These are phyloP conservation scores for Auricularia sp. DNA, from an alignment of 768 basidiomycete species.

Conservation along the genomic window DNA sequence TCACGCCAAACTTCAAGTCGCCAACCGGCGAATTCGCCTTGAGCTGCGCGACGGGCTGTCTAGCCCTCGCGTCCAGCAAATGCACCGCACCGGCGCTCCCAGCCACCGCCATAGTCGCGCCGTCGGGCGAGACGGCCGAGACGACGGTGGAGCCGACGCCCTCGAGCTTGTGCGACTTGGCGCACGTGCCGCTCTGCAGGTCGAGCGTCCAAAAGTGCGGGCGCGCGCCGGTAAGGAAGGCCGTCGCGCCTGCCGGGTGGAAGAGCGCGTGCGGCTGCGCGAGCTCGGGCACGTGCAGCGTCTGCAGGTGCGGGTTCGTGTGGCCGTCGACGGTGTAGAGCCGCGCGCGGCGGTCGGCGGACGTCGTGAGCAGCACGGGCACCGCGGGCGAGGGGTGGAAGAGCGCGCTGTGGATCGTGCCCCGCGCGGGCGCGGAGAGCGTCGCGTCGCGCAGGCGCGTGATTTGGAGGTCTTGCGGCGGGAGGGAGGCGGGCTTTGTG, in stretches of 20 bases:
- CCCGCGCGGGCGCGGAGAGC: conserved; percentile 53
- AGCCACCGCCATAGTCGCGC: conserved; percentile 59
- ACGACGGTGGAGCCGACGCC: conserved; percentile 13
- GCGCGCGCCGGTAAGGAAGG: conserved; percentile 75
- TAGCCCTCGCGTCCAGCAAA: conserved; percentile 83
- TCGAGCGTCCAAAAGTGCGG: conserved; percentile 94
- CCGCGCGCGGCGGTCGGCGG: conserved; percentile 78
- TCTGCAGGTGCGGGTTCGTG: conserved; percentile 83
- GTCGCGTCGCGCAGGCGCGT: conserved; percentile 89
- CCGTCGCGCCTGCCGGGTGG: conserved; percentile 76
- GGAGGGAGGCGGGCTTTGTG: conserved; percentile 23
- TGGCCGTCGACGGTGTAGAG: conserved; percentile 94
- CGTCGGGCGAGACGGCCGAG: conserved; percentile 57
- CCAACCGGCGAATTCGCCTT: conserved; percentile 64
- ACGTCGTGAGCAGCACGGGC: conserved; percentile 76
- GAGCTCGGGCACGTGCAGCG: conserved; percentile 80
- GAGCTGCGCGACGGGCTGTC: conserved; percentile 76
- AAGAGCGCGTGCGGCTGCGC: conserved; percentile 70
- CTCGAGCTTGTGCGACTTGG: conserved; percentile 16
- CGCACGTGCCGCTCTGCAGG: conserved; percentile 56
- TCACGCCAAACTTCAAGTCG: conserved; percentile 56
- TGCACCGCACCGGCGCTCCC: conserved; percentile 71
- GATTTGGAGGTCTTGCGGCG: conserved; percentile 57
- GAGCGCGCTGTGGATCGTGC: conserved; percentile 68
- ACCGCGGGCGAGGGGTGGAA: conserved; percentile 84